Base-by-base conservation (phyloP, 371 early-diverging fungal species). In the Cokeromyces recurvatus region DNA sequence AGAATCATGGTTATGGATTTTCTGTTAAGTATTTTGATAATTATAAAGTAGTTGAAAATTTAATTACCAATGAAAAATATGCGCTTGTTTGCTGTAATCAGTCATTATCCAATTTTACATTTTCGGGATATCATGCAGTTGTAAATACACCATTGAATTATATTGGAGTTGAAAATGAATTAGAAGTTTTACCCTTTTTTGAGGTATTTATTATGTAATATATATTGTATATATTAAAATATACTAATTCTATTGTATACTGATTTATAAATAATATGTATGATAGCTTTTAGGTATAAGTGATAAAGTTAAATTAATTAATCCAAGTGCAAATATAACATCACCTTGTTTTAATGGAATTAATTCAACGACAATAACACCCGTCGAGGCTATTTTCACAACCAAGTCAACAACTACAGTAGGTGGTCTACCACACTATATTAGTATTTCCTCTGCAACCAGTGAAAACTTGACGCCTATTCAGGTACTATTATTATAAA, bases 1-100 rank as follows among this genome's bases (percentile, higher is more conserved):
- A 38, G 24, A 21, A 10, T 2, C 43, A 31, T 22, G 44, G 45
- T 2, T 51, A 42, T 41, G 54, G 57, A n/a, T 62, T 62, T 42
- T 27, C 47, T 7, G 57, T 64, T 2, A 51, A 64, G 32, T 60
- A 59, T n/a, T 51, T 46, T 21, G 46, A 53, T 14, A 60, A 48
- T 35, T 64, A 60, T 32, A 64, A 60, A 41, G 53, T 64, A 12
- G 38, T 64, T 2, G 43, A 37, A 7, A 60, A 64, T 24, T 36
- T 34, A 2, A 43, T 56, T 4, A 53, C 40, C 3, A 50, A 51
- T 29, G 47, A 59, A 22, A 49, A 24, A 16, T 64, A 64, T 38
- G 60, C 57, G 10, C 51, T 64, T 16, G 64, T 64, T 12, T 64
- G 60, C 15, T 60, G 64, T 38, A 40, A 43, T 25, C 46, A 48